Evolutionary conservation across 345 rosid species (phyloP), one percentile per base, ranked within the genome.

Genomic region (Aethionema arabicum): DNA sequence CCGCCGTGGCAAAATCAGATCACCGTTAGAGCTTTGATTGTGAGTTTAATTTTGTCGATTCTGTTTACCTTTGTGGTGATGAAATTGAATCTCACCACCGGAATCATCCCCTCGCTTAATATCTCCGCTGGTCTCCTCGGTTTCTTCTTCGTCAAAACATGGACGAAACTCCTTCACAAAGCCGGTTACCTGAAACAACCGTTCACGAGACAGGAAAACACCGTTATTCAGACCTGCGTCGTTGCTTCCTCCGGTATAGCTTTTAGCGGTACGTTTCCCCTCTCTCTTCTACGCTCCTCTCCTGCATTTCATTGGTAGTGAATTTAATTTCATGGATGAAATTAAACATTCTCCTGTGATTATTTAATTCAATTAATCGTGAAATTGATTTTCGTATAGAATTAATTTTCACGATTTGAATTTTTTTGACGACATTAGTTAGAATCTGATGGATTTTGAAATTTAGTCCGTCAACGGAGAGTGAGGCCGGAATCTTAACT

Each of bases 201-300:
- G 2, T 90, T 90, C 39, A 90, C 95, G 8, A 51, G 95, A 35
- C 95, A 90, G 46, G 97, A 86, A 65, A 86, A 86, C 63, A 84
- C 95, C 0, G 95, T 84, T 8, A 82, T 89, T 16, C 97, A 90
- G 73, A 86, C 97, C 29, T 90, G 97, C 38, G 90, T 90, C 11
- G 91, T 90, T 2, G 95, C 97, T 56, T 76, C 91, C 73, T 83
- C 91, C 16, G 96, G 96, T 58, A 84, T 90, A 70, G 82, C 90
- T 11, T 90, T 83, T 66, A 90, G 96, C 57, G 90, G 89, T 89
- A 74, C 62, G 55, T 41, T 16, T 40, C 0, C 5, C 16, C 3
- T 13, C 4, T 12, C 21, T 21, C 27, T 21, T 21, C 27, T 21
- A 21, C 27, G 27, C 27, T n/a, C 27, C 27, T 21, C 27, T 21